These are phyloP conservation scores for Yamadazyma nakazawae DNA, from an alignment of 805 yeast species.

Conservation along the genomic window DNA sequence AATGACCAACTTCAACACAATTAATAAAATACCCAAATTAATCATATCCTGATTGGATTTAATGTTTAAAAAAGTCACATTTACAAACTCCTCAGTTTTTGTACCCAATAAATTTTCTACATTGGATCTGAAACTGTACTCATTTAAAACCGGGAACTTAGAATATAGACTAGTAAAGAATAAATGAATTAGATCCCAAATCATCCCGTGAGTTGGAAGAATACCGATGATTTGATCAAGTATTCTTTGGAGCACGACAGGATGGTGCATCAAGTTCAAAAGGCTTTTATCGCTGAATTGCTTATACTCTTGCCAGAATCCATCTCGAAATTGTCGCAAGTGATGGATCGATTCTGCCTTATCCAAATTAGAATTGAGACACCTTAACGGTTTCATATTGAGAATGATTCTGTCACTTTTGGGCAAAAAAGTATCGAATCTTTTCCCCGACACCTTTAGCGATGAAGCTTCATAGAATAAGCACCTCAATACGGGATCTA, in stretches of 20 bases:
- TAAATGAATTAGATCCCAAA: slow-evolving; percentile 9
- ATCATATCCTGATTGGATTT: slow-evolving; percentile 23
- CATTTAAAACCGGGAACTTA: slow-evolving; percentile 45
- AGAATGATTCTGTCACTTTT: neutral
- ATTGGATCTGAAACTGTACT: slow-evolving; percentile 25
- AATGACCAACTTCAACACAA: slow-evolving; percentile 28
- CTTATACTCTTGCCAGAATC: neutral
- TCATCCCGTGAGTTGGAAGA: slow-evolving; percentile 10
- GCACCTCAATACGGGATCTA: neutral
- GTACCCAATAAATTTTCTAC: neutral
- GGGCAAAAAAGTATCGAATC: neutral
- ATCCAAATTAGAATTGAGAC: neutral
- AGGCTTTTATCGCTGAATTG: neutral
- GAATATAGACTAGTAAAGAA: slow-evolving; percentile 45
- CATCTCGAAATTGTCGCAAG: neutral
- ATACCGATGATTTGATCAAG: slow-evolving; percentile 2
- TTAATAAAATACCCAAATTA: slow-evolving; percentile 28
- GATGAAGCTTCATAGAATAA: neutral
- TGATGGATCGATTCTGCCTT: neutral
- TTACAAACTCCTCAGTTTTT: neutral
- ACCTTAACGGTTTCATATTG: neutral
- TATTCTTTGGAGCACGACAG: neutral
- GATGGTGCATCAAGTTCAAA: neutral
- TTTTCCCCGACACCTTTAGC: neutral
- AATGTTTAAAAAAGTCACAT: neutral